Percentiles rank a stretch among this genome's conserved stretches.
Conservation (phyloP, 495 filamentous ascomycete species). For the Xylaria scruposa region DNA sequence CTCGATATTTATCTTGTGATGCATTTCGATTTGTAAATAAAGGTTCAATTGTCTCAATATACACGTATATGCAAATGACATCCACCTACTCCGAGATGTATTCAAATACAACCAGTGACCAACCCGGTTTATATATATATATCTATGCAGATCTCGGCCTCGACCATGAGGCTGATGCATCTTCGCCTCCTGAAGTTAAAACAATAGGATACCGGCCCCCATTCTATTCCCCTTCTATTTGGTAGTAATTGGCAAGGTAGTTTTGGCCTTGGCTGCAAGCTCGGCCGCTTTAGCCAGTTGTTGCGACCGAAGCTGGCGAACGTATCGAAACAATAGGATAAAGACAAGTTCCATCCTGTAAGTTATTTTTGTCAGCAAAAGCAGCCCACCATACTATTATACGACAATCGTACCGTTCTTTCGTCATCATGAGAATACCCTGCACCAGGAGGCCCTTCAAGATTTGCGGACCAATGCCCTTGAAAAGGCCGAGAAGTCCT, state of each 20-base stretch:
- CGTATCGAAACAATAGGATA: conserved; percentile 81
- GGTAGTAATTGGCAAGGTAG: conserved; percentile 51
- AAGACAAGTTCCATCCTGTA: conserved; percentile 88
- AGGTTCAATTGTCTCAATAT: background rate
- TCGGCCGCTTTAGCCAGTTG: conserved; percentile 73
- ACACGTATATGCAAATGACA: background rate
- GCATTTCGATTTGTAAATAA: background rate
- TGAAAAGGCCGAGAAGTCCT: conserved; percentile 83
- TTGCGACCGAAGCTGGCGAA: conserved; percentile 72
- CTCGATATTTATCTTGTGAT: background rate
- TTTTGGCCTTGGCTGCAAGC: conserved; percentile 59
- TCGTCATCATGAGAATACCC: conserved; percentile 98
- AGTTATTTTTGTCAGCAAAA: conserved; percentile 33
- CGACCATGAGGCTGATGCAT: background rate
- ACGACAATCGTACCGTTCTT: conserved; percentile 76
- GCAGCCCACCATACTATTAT: background rate
- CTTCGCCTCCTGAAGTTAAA: background rate
- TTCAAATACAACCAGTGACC: background rate
- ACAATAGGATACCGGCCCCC: background rate
- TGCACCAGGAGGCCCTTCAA: conserved; percentile 93
- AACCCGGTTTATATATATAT: background rate
- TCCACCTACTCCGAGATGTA: background rate
- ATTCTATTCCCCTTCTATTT: conserved; percentile 43
- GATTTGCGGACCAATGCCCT: conserved; percentile 95
- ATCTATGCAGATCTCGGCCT: background rate